Evolutionary conservation across 2,329 filamentous ascomycete genomes (phyloP), one percentile per base, ranked within the genome.

Genomic region (Neonectria ditissima): DNA sequence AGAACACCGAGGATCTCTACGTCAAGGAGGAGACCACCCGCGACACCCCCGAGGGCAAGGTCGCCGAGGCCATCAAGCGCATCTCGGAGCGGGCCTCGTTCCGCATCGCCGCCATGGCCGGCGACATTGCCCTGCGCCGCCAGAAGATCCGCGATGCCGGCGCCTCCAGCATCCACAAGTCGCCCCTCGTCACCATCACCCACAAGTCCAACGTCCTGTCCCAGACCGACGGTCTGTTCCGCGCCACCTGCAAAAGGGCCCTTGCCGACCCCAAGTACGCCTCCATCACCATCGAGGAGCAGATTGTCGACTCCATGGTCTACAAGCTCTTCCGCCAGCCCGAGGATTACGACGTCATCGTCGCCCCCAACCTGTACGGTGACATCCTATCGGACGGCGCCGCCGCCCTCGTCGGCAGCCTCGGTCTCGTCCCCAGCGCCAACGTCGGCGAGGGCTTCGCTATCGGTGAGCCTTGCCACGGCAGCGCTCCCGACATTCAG

Each of bases 281-380:
- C 65, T 80, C 80, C 54, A 83, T 97, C 57, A 81, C 82, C 44
- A 85, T 97, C 58, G 96, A 98, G 81, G 96, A 98, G 86, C 96
- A 99, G 84, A 99, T 99, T 73, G 95, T 99, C 67, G 96, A 99
- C 82, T 95, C 91, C 66, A 99, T 99, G 96, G 94, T 98, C 62
- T 98, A 98, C 89, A 98, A 98, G 86, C 91, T 99, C 61, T 98
- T 98, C 89, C 93, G 95, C 66, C 93, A 98, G 81, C 96, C 96
- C 45, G 87, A 91, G 75, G 91, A 91, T 76, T 99, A 98, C 88
- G 96, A 99, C 79, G 95, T 98, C 70, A 97, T 99, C 73, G 96
- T 99, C 50, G 96, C 95, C 9, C 96, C 95, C 55, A 98, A 98
- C 83, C 87, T 99, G 65, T 98, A 99, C 82, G 96, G 96, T 71